phyloP scores from a whole-genome alignment of 805 yeast genomes.

The Yarrowia yakushimensis region DNA sequence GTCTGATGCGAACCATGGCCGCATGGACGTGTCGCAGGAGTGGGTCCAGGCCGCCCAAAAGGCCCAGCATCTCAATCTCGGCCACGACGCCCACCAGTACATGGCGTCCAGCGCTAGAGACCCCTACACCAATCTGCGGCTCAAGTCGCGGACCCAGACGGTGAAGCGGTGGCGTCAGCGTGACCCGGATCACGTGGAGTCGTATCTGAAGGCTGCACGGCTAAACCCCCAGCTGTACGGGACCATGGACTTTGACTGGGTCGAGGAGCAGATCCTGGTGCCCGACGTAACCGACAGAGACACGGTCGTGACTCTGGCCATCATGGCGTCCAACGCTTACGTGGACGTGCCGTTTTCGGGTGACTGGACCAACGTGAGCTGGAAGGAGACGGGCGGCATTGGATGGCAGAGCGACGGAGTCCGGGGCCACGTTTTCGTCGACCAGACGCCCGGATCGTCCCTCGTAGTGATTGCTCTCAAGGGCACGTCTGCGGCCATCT shows the following conservation, averaged over 20 bases:
- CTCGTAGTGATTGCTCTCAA: conserved; percentile 75
- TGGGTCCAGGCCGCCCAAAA: conserved; percentile 20
- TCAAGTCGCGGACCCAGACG: conserved; percentile 14
- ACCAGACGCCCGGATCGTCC: conserved; percentile 43
- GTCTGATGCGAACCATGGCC: conserved; percentile 43
- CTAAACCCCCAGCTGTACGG: conserved; percentile 31
- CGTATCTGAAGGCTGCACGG: conserved; percentile 58
- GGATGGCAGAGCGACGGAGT: conserved; percentile 89
- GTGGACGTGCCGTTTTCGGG: conserved; percentile 71
- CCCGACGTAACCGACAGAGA: conserved; percentile 76
- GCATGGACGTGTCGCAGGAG: conserved; percentile 43
- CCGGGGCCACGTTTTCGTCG: conserved; percentile 85
- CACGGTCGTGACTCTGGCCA: conserved; percentile 71
- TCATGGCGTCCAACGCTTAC: conserved; percentile 89
- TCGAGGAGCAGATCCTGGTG: conserved; percentile 47
- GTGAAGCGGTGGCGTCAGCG: conserved; percentile 45
- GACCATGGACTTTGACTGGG: conserved; percentile 53
- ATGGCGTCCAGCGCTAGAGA: conserved; percentile 18
- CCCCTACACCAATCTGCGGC: conserved; percentile 17
- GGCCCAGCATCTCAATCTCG: conserved; percentile 31
- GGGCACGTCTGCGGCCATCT: conserved; percentile 85
- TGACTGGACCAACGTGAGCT: conserved; percentile 75
- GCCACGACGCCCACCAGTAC: background rate
- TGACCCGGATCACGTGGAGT: conserved; percentile 61
- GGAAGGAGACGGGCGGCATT: conserved; percentile 39